Evolutionary conservation across 2,329 filamentous ascomycete species (phyloP).

Genomic region (Colletotrichum lindemuthianum): DNA sequence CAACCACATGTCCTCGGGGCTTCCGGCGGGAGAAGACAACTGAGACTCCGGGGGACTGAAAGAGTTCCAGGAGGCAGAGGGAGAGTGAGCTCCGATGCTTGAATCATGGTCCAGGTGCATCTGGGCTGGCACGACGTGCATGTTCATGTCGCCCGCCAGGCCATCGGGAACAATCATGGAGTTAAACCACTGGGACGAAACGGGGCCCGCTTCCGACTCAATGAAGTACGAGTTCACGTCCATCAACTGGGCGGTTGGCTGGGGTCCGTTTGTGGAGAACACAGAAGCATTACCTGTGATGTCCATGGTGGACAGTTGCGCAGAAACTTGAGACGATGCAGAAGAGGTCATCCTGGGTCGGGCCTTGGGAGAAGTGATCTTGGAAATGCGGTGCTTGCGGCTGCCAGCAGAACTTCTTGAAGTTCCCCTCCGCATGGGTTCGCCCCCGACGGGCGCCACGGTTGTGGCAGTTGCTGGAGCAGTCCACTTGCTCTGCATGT

Average conservation of each 20-base stretch:
- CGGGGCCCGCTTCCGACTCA: slow-evolving; percentile 58
- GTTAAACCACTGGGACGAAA: slow-evolving; percentile 62
- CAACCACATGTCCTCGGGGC: slow-evolving; percentile 38
- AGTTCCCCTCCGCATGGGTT: slow-evolving; percentile 57
- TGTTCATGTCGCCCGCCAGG: slow-evolving; percentile 54
- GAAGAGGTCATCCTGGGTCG: slow-evolving; percentile 54
- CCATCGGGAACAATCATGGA: slow-evolving; percentile 55
- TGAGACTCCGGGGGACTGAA: slow-evolving; percentile 39
- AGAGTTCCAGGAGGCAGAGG: slow-evolving; percentile 57
- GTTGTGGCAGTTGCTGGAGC: slow-evolving; percentile 47
- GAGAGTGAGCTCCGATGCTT: slow-evolving; percentile 59
- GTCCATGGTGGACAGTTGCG: slow-evolving; percentile 62
- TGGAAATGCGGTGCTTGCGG: slow-evolving; percentile 56
- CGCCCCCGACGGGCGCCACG: slow-evolving; percentile 43
- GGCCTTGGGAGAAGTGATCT: slow-evolving; percentile 53
- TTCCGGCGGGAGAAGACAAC: slow-evolving; percentile 32
- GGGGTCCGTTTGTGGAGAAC: slow-evolving; percentile 52
- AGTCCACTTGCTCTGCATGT: slow-evolving; percentile 60
- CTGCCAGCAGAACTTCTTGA: slow-evolving; percentile 57
- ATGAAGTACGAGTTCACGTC: slow-evolving; percentile 63
- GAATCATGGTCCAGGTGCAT: slow-evolving; percentile 65
- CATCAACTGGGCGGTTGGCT: slow-evolving; percentile 50
- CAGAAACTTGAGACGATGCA: slow-evolving; percentile 58
- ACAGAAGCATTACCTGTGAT: slow-evolving; percentile 60
- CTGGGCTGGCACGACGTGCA: slow-evolving; percentile 67